Conservation (phyloP, 192 early-diverging fungal genomes). For the Polychytrium aggregatum region DNA sequence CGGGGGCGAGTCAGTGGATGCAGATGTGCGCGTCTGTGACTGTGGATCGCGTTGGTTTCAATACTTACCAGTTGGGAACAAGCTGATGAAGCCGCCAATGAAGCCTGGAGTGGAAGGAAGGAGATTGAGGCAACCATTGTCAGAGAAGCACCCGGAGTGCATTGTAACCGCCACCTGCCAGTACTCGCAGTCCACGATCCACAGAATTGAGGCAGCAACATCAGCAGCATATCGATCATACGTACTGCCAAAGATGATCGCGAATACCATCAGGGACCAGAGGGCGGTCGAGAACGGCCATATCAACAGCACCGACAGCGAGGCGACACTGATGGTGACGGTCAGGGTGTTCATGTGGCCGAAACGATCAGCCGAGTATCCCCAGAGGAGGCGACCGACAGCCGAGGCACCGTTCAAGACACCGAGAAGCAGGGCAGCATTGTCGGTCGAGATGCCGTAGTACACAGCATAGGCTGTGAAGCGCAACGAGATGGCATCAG, state of each 20-base stretch:
- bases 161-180: too few species aligned
- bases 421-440: conserved; percentile 54
- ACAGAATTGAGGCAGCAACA: too few species aligned
- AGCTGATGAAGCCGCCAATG: conserved; percentile 29
- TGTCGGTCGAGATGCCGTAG: conserved; percentile 42
- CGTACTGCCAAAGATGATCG: conserved; percentile 27
- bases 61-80: conserved; percentile 17
- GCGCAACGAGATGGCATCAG: conserved; percentile 22
- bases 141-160: too few species aligned
- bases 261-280: conserved; percentile 18
- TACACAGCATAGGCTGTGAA: conserved; percentile 40
- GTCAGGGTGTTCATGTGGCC: conserved; percentile 56
- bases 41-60: too few species aligned
- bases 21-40: too few species aligned
- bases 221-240: background rate
- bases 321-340: conserved; percentile 20
- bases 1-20: too few species aligned
- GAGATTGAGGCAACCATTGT: too few species aligned
- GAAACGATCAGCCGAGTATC: conserved; percentile 47
- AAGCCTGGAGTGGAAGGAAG: too few species aligned
- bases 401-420: conserved; percentile 55
- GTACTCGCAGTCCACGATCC: too few species aligned
- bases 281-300: conserved; percentile 40
- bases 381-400: conserved; percentile 51
- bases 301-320: conserved; percentile 16